A percentile compares a stretch with the other conserved stretches of the same genome.
These are phyloP conservation scores for Filosporella fistucella DNA, from an alignment of 495 filamentous ascomycete species.

Conservation along the genomic window DNA sequence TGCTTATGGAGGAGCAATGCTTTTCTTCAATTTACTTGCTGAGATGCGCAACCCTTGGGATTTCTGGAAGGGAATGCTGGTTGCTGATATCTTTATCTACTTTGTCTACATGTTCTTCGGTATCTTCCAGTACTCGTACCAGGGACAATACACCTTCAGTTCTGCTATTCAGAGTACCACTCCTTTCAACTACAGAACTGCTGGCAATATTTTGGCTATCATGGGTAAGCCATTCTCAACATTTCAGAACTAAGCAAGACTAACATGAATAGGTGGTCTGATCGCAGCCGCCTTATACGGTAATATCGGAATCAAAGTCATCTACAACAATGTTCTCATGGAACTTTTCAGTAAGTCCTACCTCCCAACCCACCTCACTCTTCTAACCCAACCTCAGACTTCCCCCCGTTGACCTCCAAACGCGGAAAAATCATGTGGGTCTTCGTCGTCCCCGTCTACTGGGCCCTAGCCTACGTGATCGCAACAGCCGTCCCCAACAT, in stretches of 20 bases:
- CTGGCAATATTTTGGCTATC: slow-evolving; percentile 46
- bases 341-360: slow-evolving; percentile 37
- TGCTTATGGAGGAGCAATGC: slow-evolving; percentile 52
- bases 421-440: slow-evolving; percentile 49
- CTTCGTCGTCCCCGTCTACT: slow-evolving; percentile 49
- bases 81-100: slow-evolving; percentile 53
- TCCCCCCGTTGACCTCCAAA: slow-evolving; percentile 41
- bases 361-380: too few species aligned
- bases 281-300: slow-evolving; percentile 55
- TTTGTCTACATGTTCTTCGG: slow-evolving; percentile 48
- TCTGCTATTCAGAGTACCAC: slow-evolving; percentile 42
- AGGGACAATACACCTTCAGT: slow-evolving; percentile 53
- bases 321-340: slow-evolving; percentile 53
- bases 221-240: slow-evolving; percentile 15
- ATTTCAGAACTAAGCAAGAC: background rate
- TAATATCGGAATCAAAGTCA: slow-evolving; percentile 61
- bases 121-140: slow-evolving; percentile 46
- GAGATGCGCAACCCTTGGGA: slow-evolving; percentile 60
- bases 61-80: slow-evolving; percentile 55
- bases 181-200: slow-evolving; percentile 45
- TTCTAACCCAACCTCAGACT: slow-evolving; percentile 10
- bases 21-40: slow-evolving; percentile 62
- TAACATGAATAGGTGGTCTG: slow-evolving; percentile 27
- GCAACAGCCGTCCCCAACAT: slow-evolving; percentile 45
- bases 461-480: slow-evolving; percentile 48